These are phyloP conservation scores for Penicillium pancosmium DNA, from an alignment of 495 filamentous ascomycete genomes.

Conservation along the genomic window DNA sequence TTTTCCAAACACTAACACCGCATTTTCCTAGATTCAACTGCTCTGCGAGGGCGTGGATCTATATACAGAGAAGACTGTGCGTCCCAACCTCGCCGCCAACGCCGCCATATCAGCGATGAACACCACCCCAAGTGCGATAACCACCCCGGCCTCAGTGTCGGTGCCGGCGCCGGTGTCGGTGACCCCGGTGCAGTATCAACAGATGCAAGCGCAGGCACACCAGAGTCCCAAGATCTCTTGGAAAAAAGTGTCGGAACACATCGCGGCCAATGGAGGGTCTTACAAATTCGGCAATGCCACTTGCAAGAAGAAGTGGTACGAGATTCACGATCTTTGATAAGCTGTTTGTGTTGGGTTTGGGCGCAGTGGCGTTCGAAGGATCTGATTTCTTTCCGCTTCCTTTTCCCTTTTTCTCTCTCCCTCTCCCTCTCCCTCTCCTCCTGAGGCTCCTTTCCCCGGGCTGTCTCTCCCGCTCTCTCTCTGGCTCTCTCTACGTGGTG, in stretches of 20 bases:
- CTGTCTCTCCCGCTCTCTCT: too few relatives aligned
- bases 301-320: conserved; percentile 78
- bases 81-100: not conserved
- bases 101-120: not conserved
- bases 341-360: too few relatives aligned
- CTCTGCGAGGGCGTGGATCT: conserved; percentile 37
- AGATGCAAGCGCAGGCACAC: not conserved
- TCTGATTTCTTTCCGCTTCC: not conserved
- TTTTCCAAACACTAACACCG: not conserved
- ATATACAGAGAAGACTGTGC: conserved; percentile 34
- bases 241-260: conserved; percentile 79
- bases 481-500: too few relatives aligned
- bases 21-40: conserved; percentile 32
- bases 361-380: too few relatives aligned
- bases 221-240: conserved; percentile 65
- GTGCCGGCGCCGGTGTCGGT: too few relatives aligned
- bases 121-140: not conserved
- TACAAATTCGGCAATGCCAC: conserved; percentile 88
- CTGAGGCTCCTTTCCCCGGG: too few relatives aligned
- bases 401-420: not conserved
- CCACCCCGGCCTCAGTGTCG: too few relatives aligned
- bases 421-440: too few relatives aligned
- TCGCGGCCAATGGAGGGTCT: conserved; percentile 68
- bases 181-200: not conserved
- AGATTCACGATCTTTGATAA: conserved; percentile 28